These are phyloP conservation scores for Phaffia australis DNA, from an alignment of 768 basidiomycete genomes.

Conservation along the genomic window DNA sequence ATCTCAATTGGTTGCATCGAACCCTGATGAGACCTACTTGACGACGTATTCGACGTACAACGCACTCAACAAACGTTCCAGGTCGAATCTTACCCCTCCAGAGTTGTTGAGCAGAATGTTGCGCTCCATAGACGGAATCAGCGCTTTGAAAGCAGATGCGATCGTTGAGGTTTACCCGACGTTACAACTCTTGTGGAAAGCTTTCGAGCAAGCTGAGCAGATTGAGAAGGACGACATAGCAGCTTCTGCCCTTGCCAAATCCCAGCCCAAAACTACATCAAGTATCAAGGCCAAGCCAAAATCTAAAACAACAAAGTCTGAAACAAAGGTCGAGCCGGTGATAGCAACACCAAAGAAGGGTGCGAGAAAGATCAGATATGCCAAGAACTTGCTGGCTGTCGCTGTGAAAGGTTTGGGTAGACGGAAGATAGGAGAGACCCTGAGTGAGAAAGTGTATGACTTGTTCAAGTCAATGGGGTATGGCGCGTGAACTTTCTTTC, in stretches of 20 bases:
- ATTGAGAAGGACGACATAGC: constrained; percentile 26
- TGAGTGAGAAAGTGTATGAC: constrained; percentile 4
- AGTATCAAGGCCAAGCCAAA: too few relatives aligned
- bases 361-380: constrained; percentile 13
- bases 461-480: neutral
- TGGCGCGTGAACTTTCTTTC: too few relatives aligned
- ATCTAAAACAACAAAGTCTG: too few relatives aligned
- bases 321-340: neutral
- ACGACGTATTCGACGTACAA: constrained; percentile 40
- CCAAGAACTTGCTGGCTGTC: neutral
- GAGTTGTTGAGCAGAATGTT: constrained; percentile 44
- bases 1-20: constrained; percentile 33
- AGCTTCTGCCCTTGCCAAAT: too few relatives aligned
- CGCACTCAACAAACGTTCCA: constrained; percentile 41
- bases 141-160: constrained; percentile 41
- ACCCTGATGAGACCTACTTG: constrained; percentile 35
- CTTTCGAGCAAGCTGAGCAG: constrained; percentile 34
- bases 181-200: constrained; percentile 37
- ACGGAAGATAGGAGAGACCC: constrained; percentile 6
- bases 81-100: constrained; percentile 35
- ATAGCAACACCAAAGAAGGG: constrained; percentile 17
- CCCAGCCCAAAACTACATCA: too few relatives aligned
- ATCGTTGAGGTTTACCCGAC: constrained; percentile 42
- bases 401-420: neutral
- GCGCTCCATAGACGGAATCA: constrained; percentile 42